phyloP scores from a whole-genome alignment of 169 alveolate genomes.

The Babesia caballi region DNA sequence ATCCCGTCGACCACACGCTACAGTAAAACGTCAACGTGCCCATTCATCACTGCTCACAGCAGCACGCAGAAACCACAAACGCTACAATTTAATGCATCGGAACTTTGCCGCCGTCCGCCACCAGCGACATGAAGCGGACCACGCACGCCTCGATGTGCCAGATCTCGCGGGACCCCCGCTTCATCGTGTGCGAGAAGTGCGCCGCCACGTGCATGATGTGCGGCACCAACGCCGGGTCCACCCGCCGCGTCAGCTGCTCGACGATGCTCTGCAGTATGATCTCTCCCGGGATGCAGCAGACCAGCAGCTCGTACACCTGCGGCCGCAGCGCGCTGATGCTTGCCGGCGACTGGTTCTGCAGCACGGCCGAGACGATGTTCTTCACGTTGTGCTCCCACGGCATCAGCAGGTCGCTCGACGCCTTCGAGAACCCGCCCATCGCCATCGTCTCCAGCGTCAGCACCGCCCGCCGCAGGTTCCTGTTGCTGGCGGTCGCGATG shows the following conservation, averaged over 20 bases:
- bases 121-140: conserved; percentile 72
- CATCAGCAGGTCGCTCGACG: conserved; percentile 58
- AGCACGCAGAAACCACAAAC: too few relatives aligned
- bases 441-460: conserved; percentile 81
- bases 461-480: conserved; percentile 87
- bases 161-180: conserved; percentile 74
- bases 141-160: conserved; percentile 82
- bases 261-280: conserved; percentile 45
- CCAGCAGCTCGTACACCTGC: conserved; percentile 65
- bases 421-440: conserved; percentile 61
- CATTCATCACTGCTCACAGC: too few relatives aligned
- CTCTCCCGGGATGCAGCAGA: conserved; percentile 68
- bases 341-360: conserved; percentile 51
- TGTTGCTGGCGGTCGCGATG: conserved; percentile 74
- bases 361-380: conserved; percentile 29
- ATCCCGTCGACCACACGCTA: too few relatives aligned
- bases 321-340: conserved; percentile 45
- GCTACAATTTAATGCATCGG: too few relatives aligned
- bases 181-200: conserved; percentile 73
- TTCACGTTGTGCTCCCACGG: conserved; percentile 73
- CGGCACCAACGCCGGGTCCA: conserved; percentile 51
- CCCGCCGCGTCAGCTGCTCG: conserved; percentile 16
- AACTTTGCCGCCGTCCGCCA: conserved; percentile 17
- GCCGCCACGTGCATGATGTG: conserved; percentile 56
- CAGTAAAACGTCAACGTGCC: too few relatives aligned